phyloP scores from a whole-genome alignment of 352 stramenopile species.

The Globisporangium rhizosaccharum region DNA sequence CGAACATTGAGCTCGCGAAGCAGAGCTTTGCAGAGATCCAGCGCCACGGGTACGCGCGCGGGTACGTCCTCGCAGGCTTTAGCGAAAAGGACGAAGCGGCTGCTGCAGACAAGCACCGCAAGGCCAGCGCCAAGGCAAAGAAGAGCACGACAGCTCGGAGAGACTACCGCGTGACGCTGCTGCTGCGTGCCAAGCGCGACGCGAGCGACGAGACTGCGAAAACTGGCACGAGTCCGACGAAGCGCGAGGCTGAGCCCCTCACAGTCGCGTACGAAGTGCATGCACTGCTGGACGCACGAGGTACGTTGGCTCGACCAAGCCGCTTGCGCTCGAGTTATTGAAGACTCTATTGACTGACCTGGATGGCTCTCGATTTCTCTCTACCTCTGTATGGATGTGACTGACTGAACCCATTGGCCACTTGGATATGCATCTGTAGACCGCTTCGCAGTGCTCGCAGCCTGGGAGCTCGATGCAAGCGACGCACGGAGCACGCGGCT shows the following conservation, averaged over 20 bases:
- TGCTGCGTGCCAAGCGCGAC: constrained; percentile 31
- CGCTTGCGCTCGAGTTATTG: neutral
- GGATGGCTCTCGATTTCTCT: too few species aligned
- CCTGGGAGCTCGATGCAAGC: constrained; percentile 44
- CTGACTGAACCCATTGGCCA: constrained; percentile 3
- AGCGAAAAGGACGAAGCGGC: constrained; percentile 33
- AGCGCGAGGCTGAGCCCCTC: constrained; percentile 13
- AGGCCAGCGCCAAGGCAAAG: constrained; percentile 3
- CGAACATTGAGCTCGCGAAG: constrained; percentile 37
- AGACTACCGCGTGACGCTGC: constrained; percentile 42
- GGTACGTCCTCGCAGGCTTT: constrained; percentile 48
- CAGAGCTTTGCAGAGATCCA: constrained; percentile 51
- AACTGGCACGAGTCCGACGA: constrained; percentile 23
- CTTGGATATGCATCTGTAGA: constrained; percentile 19
- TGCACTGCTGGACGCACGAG: constrained; percentile 18
- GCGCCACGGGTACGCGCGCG: constrained; percentile 49
- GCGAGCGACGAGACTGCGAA: constrained; percentile 11
- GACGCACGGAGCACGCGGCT: constrained; percentile 28
- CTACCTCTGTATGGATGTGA: neutral
- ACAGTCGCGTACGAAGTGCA: constrained; percentile 27
- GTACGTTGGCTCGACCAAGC: constrained; percentile 19
- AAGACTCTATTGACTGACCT: too few species aligned
- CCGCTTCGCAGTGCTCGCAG: constrained; percentile 46
- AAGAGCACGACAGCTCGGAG: constrained; percentile 8
- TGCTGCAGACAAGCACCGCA: neutral